A percentile compares a stretch with the other conserved stretches of the same genome.
These are phyloP conservation scores for Aspergillus unguis DNA, from an alignment of 2,329 filamentous ascomycete species.

Conservation along the genomic window DNA sequence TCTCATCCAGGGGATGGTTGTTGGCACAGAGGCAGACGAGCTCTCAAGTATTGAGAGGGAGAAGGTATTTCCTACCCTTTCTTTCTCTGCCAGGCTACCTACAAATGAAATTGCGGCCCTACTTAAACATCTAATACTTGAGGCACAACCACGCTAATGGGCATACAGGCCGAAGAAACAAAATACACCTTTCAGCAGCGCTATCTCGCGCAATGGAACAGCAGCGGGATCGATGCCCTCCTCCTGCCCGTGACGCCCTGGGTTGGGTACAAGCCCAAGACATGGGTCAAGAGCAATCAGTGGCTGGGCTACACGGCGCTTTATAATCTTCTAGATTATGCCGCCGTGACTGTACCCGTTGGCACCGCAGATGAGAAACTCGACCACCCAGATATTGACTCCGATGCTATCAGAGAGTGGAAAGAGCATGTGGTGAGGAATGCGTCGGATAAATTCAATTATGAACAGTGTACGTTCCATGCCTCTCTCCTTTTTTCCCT, in stretches of 20 bases:
- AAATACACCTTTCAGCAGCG: conserved; percentile 19
- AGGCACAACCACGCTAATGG: not conserved
- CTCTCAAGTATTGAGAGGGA: conserved; percentile 22
- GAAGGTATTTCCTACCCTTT: conserved; percentile 12
- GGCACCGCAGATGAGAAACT: conserved; percentile 39
- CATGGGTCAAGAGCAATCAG: conserved; percentile 30
- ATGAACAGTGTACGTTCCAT: conserved; percentile 27
- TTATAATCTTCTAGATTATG: conserved; percentile 36
- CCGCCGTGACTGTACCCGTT: conserved; percentile 39
- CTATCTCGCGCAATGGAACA: conserved; percentile 26
- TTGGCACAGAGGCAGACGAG: conserved; percentile 26
- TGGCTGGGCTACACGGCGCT: conserved; percentile 36
- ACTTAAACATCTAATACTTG: no score
- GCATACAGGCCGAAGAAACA: conserved; percentile 19
- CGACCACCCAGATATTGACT: conserved; percentile 24
- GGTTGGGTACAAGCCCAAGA: conserved; percentile 29
- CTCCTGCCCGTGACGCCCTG: conserved; percentile 27
- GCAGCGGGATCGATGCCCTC: conserved; percentile 29
- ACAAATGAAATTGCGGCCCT: no score
- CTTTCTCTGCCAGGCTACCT: not conserved
- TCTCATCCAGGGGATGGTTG: conserved; percentile 32
- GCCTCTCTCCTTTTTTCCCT: conserved; percentile 7
- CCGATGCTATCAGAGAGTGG: conserved; percentile 27
- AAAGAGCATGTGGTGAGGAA: conserved; percentile 36
- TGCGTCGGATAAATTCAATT: conserved; percentile 48